Evolutionary conservation across 208 protist species (phyloP).

Genomic region (Acanthamoeba royreba): DNA sequence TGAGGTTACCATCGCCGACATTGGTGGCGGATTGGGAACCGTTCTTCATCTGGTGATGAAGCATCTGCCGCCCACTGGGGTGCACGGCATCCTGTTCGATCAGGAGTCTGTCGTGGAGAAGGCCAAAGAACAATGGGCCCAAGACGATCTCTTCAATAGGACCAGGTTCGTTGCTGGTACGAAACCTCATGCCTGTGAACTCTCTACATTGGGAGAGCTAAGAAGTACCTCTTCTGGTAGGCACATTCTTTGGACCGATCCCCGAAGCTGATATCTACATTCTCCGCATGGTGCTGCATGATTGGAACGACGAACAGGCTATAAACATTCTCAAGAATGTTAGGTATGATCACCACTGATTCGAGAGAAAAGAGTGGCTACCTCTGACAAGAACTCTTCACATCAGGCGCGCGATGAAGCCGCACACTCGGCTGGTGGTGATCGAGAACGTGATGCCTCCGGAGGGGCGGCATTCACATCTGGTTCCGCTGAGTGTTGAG

Average conservation of each 20-base stretch:
- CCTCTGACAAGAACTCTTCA: background rate
- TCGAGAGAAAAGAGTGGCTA: background rate
- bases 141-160: background rate
- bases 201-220: no score
- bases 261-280: slow-evolving; percentile 19
- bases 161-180: background rate
- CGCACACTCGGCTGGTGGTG: background rate
- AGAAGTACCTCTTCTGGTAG: background rate
- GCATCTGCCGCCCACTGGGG: background rate
- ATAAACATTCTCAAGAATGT: background rate
- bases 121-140: background rate
- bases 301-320: background rate
- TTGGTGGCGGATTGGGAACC: slow-evolving; percentile 1
- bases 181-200: no score
- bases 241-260: background rate
- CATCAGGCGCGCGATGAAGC: background rate
- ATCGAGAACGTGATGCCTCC: slow-evolving; percentile 17
- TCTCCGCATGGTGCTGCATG: slow-evolving; percentile 32
- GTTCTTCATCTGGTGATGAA: background rate
- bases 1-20: background rate
- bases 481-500: background rate
- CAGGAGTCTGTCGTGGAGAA: background rate
- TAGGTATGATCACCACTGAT: background rate
- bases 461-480: background rate
- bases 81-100: slow-evolving; percentile 16